Base-by-base conservation (phyloP, 1,284 basidiomycete genomes). In the Heliocybe sulcata region DNA sequence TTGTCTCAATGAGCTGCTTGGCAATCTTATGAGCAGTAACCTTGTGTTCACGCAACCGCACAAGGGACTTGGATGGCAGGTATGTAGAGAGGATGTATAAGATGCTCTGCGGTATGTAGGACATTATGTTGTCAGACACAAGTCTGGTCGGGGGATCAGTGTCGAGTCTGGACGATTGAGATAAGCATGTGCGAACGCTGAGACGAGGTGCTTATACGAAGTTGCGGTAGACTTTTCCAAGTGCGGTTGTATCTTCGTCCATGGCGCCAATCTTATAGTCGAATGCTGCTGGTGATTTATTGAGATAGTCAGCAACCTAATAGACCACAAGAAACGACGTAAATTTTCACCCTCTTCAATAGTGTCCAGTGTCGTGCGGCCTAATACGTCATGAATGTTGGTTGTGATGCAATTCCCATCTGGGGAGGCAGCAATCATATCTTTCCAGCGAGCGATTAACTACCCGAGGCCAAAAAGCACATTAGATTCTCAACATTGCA, bases 331-430 rank as follows among this genome's bases (percentile, higher is more conserved):
- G n/a, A n/a, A 60, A 61, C 6, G 58, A 64, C 11, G 61, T 67
- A 3, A 78, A 58, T 25, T 4, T 20, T 16, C 20, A 69, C 68
- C 58, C 75, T 75, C 51, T 65, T 67, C 67, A 22, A 69, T 66
- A 20, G 67, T 64, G 50, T 72, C 68, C 45, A 72, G 57, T 0
- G 69, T 65, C 2, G 68, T 66, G 1, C 59, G 63, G 9, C 65
- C 27, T 58, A 71, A 58, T 69, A 65, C 52, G 64, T 66, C 49
- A 69, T 59, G 49, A 2, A 67, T 55, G 58, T 85, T 70, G 10
- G 81, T 53, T 65, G 73, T 81, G 77, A 80, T 61, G 72, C 72
- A 14, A 61, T 54, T 10, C 68, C 67, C 58, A 81, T 68, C 81
- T 82, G 52, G 6, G 35, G 20, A 10, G 22, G 23, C 16, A 50